Evolutionary conservation across 2,329 filamentous ascomycete species (phyloP).

Genomic region (Botrytis elliptica): DNA sequence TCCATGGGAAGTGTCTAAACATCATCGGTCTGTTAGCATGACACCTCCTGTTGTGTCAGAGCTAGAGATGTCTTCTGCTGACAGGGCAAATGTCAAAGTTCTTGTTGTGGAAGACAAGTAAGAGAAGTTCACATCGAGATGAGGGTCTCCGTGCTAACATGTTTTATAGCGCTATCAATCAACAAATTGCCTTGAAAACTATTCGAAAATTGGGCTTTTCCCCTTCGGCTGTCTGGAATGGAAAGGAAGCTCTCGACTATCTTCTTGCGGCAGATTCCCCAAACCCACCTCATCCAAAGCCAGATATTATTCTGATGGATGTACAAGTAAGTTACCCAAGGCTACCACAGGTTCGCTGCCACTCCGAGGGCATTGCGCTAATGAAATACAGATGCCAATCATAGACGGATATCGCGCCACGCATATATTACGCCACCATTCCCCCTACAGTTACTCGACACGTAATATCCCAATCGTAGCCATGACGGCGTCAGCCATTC

Average conservation of each 20-base stretch:
- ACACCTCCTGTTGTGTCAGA: conserved; percentile 41
- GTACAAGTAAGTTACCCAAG: conserved; percentile 48
- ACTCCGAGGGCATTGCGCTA: not conserved
- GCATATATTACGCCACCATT: conserved; percentile 66
- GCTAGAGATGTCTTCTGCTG: conserved; percentile 52
- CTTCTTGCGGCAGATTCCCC: conserved; percentile 52
- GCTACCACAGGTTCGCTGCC: not conserved
- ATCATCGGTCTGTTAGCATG: conserved; percentile 28
- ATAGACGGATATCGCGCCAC: conserved; percentile 78
- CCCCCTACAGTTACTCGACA: conserved; percentile 60
- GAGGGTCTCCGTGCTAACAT: conserved; percentile 8
- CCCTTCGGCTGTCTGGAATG: conserved; percentile 72
- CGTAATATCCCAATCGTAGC: conserved; percentile 70
- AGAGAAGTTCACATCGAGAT: conserved; percentile 39
- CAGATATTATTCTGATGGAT: conserved; percentile 77
- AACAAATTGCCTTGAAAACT: conserved; percentile 73
- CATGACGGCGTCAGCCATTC: conserved; percentile 79
- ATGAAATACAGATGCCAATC: conserved; percentile 55
- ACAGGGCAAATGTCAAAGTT: conserved; percentile 65
- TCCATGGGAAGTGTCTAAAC: conserved; percentile 24
- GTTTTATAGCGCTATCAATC: conserved; percentile 57
- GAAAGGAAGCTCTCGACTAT: conserved; percentile 75
- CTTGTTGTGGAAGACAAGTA: conserved; percentile 80
- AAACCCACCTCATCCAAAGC: conserved; percentile 42
- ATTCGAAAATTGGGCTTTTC: conserved; percentile 72